phyloP scores from a whole-genome alignment of 352 stramenopile species.

The Globisporangium nagaii region DNA sequence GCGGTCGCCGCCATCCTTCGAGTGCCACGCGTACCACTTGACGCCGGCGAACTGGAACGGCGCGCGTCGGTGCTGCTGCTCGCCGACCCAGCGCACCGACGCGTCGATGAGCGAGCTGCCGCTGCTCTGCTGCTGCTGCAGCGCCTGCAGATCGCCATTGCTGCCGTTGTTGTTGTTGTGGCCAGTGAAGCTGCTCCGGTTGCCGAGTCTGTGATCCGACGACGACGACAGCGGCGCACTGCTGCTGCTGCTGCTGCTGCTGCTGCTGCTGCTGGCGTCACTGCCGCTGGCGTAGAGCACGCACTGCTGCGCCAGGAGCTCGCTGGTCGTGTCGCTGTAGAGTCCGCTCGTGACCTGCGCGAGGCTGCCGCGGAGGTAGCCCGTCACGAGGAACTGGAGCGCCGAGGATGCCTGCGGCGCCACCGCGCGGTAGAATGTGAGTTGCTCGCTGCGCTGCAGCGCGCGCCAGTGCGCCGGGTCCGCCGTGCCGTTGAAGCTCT shows the following conservation, averaged over 20 bases:
- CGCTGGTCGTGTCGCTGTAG: constrained; percentile 33
- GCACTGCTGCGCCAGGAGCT: constrained; percentile 29
- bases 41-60: constrained; percentile 56
- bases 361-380: constrained; percentile 33
- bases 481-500: constrained; percentile 30
- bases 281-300: constrained; percentile 20
- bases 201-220: neutral
- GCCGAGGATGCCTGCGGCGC: constrained; percentile 3
- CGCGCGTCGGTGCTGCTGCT: constrained; percentile 23
- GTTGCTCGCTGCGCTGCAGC: constrained; percentile 28
- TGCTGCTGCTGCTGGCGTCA: neutral
- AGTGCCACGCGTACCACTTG: constrained; percentile 46
- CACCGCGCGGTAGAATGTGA: constrained; percentile 28
- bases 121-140: neutral
- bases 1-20: constrained; percentile 17
- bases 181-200: no score
- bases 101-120: constrained; percentile 25
- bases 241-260: neutral
- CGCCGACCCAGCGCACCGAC: constrained; percentile 29
- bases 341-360: constrained; percentile 32
- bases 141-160: neutral
- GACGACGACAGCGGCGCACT: neutral
- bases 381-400: constrained; percentile 28
- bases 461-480: constrained; percentile 26
- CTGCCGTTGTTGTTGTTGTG: no score